A percentile compares a stretch with the other conserved stretches of the same genome.
phyloP scores from a whole-genome alignment of 1,284 basidiomycete species.

The Leccinum pachyderme region DNA sequence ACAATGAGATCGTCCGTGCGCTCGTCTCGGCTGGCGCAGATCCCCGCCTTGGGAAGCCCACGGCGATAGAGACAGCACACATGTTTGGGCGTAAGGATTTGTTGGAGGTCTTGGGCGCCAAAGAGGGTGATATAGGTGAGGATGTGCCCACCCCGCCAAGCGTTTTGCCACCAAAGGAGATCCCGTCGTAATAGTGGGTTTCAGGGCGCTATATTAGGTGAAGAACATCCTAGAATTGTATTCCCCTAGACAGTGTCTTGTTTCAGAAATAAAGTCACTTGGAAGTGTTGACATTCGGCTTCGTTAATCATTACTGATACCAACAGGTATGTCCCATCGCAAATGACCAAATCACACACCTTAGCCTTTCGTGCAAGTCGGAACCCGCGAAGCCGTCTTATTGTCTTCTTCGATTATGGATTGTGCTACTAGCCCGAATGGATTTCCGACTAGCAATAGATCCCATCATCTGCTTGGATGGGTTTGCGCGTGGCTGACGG shows the following conservation, averaged over 20 bases:
- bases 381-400: no score
- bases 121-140: constrained; percentile 47
- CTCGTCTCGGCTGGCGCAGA: constrained; percentile 68
- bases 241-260: not conserved
- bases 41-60: constrained; percentile 67
- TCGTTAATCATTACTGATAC: not conserved
- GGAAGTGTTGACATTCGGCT: not conserved
- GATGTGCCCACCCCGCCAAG: constrained; percentile 29
- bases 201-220: not conserved
- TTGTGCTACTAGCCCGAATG: not conserved
- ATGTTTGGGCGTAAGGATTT: constrained; percentile 61
- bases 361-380: no score
- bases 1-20: constrained; percentile 59
- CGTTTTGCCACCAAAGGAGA: not conserved
- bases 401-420: no score
- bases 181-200: not conserved
- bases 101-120: constrained; percentile 54
- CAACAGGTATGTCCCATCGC: no score
- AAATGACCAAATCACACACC: not conserved
- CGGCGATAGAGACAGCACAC: constrained; percentile 68
- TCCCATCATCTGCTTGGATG: not conserved
- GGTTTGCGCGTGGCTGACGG: not conserved
- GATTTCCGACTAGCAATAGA: not conserved
- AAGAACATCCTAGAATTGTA: not conserved
- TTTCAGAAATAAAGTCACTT: not conserved